These are phyloP conservation scores for Claviceps sp. DNA, from an alignment of 2,329 filamentous ascomycete species.

Conservation along the genomic window DNA sequence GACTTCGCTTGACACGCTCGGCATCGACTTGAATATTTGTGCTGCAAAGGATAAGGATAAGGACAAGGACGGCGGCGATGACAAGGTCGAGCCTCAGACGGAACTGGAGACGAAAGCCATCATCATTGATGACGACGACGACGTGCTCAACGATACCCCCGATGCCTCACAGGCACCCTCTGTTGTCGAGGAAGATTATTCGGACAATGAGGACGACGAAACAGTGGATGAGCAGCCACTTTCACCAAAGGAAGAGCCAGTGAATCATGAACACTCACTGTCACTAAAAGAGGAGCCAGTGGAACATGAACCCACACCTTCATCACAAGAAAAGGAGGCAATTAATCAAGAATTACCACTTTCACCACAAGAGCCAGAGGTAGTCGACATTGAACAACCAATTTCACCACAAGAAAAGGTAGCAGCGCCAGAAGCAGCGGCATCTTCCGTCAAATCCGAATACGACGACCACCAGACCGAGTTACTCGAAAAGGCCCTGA, in stretches of 20 bases:
- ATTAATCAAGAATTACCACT: too few relatives aligned
- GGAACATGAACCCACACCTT: not conserved
- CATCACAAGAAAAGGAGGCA: too few relatives aligned
- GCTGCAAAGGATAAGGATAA: constrained; percentile 19
- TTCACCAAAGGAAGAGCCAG: too few relatives aligned
- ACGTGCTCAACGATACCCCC: constrained; percentile 44
- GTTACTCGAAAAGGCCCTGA: constrained; percentile 42
- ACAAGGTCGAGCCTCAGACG: constrained; percentile 19
- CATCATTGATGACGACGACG: constrained; percentile 42
- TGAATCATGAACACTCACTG: too few relatives aligned
- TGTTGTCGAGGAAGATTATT: constrained; percentile 15
- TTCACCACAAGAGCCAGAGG: not conserved
- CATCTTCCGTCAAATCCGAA: constrained; percentile 14
- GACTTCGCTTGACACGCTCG: constrained; percentile 48
- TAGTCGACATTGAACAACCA: not conserved
- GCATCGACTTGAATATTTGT: constrained; percentile 26
- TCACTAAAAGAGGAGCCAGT: not conserved
- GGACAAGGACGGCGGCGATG: not conserved
- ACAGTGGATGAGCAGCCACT: not conserved
- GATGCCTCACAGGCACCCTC: constrained; percentile 33
- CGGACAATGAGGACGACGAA: constrained; percentile 8
- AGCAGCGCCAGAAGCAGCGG: not conserved
- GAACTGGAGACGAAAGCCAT: constrained; percentile 24
- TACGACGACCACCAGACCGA: constrained; percentile 32
- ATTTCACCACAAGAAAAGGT: not conserved